These are phyloP conservation scores for Rosa hybrid DNA, from an alignment of 331 rosid genomes.

Conservation along the genomic window DNA sequence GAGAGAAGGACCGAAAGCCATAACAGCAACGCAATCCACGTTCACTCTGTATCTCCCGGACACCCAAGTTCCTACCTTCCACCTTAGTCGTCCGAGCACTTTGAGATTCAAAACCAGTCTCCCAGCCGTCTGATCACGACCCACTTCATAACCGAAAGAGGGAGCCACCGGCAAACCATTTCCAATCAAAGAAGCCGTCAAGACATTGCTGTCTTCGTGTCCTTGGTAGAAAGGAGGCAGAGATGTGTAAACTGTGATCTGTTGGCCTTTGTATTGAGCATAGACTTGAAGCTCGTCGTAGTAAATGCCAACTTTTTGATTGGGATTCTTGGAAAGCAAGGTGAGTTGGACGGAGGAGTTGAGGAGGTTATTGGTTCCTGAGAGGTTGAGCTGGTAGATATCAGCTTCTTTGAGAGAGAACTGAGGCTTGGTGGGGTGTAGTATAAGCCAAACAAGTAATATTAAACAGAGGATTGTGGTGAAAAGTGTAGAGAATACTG, in stretches of 20 bases:
- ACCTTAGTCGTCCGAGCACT: slow-evolving; percentile 69
- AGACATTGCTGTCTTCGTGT: slow-evolving; percentile 55
- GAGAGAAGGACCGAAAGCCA: slow-evolving; percentile 60
- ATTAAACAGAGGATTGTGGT: slow-evolving; percentile 51
- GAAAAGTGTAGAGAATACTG: slow-evolving; percentile 46
- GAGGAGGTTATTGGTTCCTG: slow-evolving; percentile 53
- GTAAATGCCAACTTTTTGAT: slow-evolving; percentile 75
- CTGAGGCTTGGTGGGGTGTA: slow-evolving; percentile 74
- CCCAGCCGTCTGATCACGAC: slow-evolving; percentile 67
- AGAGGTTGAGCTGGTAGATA: slow-evolving; percentile 68
- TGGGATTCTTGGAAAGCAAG: slow-evolving; percentile 71
- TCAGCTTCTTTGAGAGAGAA: slow-evolving; percentile 73
- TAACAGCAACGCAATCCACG: slow-evolving; percentile 68
- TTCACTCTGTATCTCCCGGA: slow-evolving; percentile 72
- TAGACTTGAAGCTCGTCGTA: slow-evolving; percentile 71
- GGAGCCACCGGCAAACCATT: slow-evolving; percentile 67
- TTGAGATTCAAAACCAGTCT: slow-evolving; percentile 56
- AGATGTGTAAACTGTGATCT: slow-evolving; percentile 59
- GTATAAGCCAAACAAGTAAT: slow-evolving; percentile 60
- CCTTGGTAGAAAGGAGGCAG: slow-evolving; percentile 86
- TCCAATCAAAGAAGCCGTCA: slow-evolving; percentile 68
- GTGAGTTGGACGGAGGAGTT: slow-evolving; percentile 87
- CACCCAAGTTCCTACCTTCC: slow-evolving; percentile 96
- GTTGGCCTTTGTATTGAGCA: slow-evolving; percentile 74
- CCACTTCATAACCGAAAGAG: slow-evolving; percentile 74